phyloP scores from a whole-genome alignment of 2,329 filamentous ascomycete species.

The Neonectria hederae region DNA sequence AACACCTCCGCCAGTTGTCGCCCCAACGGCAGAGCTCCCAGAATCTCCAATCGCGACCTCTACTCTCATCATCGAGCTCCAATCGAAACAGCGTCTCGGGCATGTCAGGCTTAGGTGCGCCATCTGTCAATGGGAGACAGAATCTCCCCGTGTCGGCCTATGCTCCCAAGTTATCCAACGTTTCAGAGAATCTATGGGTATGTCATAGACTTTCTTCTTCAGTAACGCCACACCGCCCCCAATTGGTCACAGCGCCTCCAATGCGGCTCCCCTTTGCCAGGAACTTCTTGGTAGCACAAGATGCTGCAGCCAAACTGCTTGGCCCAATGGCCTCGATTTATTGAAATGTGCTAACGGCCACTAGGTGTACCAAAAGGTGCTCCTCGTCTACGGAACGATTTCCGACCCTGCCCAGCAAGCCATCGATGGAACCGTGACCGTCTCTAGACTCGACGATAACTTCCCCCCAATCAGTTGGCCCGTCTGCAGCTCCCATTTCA shows the following conservation, averaged over 20 bases:
- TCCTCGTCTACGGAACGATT: conserved; percentile 83
- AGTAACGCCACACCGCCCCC: conserved; percentile 6
- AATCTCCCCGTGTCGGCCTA: conserved; percentile 77
- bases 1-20: conserved; percentile 29
- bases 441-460: conserved; percentile 83
- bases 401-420: conserved; percentile 74
- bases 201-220: conserved; percentile 47
- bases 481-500: conserved; percentile 89
- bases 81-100: conserved; percentile 73
- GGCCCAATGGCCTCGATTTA: conserved; percentile 12
- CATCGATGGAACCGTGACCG: conserved; percentile 80
- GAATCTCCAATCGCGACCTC: conserved; percentile 48
- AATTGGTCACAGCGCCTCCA: conserved; percentile 23
- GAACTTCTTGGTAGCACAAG: conserved; percentile 16
- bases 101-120: conserved; percentile 69
- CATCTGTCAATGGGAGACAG: conserved; percentile 62
- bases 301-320: conserved; percentile 23
- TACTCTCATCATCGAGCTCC: conserved; percentile 49
- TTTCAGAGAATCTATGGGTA: conserved; percentile 88
- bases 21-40: conserved; percentile 36
- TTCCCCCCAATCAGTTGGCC: conserved; percentile 90
- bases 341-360: conserved; percentile 37
- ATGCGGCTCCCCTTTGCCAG: conserved; percentile 27
- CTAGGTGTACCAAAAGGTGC: conserved; percentile 90
- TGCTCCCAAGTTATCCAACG: conserved; percentile 81